phyloP scores from a whole-genome alignment of 2,329 filamentous ascomycete species.

The Leptographium procerum region DNA sequence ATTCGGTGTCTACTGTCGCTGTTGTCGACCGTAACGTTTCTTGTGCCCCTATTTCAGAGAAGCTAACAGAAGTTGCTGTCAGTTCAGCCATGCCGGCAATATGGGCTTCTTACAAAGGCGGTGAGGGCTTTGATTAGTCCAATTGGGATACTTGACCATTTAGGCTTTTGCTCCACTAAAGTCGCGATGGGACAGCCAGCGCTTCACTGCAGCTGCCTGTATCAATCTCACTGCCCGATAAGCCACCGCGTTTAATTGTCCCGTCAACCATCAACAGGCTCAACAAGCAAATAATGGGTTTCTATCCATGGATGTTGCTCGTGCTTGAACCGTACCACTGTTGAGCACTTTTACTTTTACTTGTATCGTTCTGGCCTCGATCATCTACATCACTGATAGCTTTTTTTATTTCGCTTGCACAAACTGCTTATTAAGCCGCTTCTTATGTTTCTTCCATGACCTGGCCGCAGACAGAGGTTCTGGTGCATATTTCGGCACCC shows the following conservation, averaged over 20 bases:
- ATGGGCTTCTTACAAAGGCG: neutral
- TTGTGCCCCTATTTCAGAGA: neutral
- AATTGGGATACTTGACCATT: neutral
- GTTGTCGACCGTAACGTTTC: neutral
- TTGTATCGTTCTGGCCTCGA: too few species aligned
- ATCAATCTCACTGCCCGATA: neutral
- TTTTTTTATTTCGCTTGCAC: too few species aligned
- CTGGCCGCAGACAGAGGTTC: constrained; percentile 34
- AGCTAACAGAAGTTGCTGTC: too few species aligned
- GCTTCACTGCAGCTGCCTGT: neutral
- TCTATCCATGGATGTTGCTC: neutral
- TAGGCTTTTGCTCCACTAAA: neutral
- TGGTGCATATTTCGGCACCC: constrained; percentile 44
- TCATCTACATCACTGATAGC: too few species aligned
- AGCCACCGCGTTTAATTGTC: constrained; percentile 1
- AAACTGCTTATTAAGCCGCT: too few species aligned
- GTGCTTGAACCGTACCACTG: neutral
- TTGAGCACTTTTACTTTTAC: neutral
- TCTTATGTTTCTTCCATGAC: constrained; percentile 5
- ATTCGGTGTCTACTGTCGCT: neutral
- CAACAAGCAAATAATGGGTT: neutral
- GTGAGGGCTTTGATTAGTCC: neutral
- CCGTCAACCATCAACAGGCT: constrained; percentile 5
- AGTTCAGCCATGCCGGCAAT: neutral
- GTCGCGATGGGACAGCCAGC: neutral